Percentiles rank a stretch among this genome's conserved stretches.
These are phyloP conservation scores for Astraeus odoratus DNA, from an alignment of 768 basidiomycete genomes.

Conservation along the genomic window DNA sequence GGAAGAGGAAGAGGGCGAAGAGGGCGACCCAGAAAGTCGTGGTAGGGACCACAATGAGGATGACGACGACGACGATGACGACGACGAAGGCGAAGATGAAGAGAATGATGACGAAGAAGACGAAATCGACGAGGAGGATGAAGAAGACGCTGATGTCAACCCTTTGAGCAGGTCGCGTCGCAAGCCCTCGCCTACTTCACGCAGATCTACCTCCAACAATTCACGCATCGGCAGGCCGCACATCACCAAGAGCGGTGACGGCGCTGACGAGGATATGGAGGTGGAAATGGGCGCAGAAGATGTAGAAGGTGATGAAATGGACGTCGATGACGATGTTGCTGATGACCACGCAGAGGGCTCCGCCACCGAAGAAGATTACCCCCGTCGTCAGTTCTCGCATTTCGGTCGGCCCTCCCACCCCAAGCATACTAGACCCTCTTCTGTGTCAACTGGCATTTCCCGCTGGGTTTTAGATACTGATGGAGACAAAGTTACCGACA, in stretches of 20 bases:
- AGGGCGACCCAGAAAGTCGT: constrained; percentile 33
- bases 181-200: not conserved
- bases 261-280: constrained; percentile 5
- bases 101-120: constrained; percentile 13
- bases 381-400: constrained; percentile 17
- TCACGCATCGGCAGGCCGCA: not conserved
- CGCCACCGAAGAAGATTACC: constrained; percentile 11
- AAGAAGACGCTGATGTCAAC: constrained; percentile 11
- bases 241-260: constrained; percentile 4
- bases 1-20: constrained; percentile 59
- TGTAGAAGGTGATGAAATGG: constrained; percentile 19
- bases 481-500: not conserved
- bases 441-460: not conserved
- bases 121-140: constrained; percentile 6
- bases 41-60: constrained; percentile 8
- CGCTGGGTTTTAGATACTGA: not conserved
- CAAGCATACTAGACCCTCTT: constrained; percentile 25
- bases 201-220: not conserved
- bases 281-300: constrained; percentile 8
- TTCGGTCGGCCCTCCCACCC: constrained; percentile 30
- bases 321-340: constrained; percentile 26
- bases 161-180: not conserved
- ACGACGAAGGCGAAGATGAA: constrained; percentile 13
- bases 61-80: constrained; percentile 12
- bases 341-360: constrained; percentile 13